Evolutionary conservation across 345 rosid species (phyloP).

Genomic region (Eucalyptus pauciflora): DNA sequence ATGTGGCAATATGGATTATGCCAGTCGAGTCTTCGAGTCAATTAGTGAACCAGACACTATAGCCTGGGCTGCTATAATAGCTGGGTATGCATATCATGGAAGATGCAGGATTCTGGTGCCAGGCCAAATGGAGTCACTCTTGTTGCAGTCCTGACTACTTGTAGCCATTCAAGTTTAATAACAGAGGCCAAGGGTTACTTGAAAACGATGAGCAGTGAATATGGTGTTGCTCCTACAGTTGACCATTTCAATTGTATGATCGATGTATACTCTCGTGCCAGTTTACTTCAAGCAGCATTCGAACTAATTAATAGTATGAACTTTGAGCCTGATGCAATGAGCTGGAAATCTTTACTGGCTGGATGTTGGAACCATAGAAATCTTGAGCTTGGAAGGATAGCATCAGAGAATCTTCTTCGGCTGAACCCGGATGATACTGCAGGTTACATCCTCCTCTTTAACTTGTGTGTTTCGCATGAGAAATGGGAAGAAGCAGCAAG

Average conservation of each 20-base stretch:
- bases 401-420: slow-evolving; percentile 41
- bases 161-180: slow-evolving; percentile 64
- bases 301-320: slow-evolving; percentile 44
- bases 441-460: slow-evolving; percentile 55
- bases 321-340: slow-evolving; percentile 50
- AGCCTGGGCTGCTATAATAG: slow-evolving; percentile 66
- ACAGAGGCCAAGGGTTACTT: slow-evolving; percentile 34
- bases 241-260: slow-evolving; percentile 68
- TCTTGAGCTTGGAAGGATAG: slow-evolving; percentile 53
- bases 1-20: slow-evolving; percentile 59
- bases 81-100: slow-evolving; percentile 62
- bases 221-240: slow-evolving; percentile 37
- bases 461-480: slow-evolving; percentile 37
- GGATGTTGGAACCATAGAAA: slow-evolving; percentile 65
- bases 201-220: slow-evolving; percentile 28
- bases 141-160: slow-evolving; percentile 55
- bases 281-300: slow-evolving; percentile 39
- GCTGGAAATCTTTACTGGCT: slow-evolving; percentile 67
- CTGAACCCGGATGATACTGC: slow-evolving; percentile 55
- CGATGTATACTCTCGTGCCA: slow-evolving; percentile 54
- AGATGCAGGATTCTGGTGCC: slow-evolving; percentile 33
- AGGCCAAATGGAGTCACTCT: slow-evolving; percentile 65
- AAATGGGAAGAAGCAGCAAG: slow-evolving; percentile 62
- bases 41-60: slow-evolving; percentile 50
- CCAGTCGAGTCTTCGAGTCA: slow-evolving; percentile 37